Evolutionary conservation across 108 stramenopile genomes (phyloP).

Genomic region (Skeletonema tropicum): DNA sequence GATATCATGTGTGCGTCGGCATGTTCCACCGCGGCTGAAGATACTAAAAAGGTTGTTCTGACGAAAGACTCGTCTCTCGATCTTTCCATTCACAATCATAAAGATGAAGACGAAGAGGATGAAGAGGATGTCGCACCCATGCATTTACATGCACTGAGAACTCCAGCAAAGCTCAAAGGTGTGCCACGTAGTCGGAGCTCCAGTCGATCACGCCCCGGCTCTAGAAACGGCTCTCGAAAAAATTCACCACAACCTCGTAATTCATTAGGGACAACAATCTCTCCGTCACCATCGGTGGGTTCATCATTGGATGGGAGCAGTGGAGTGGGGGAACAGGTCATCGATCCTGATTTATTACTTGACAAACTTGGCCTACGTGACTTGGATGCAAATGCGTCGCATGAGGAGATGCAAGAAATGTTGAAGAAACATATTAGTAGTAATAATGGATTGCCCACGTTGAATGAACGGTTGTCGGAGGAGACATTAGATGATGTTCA

Average conservation of each 20-base stretch:
- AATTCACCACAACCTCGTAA: constrained; percentile 4
- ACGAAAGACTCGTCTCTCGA: constrained; percentile 12
- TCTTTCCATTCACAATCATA: neutral
- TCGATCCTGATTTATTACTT: constrained; percentile 47
- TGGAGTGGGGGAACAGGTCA: constrained; percentile 3
- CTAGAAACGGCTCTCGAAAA: neutral
- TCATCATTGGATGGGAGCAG: neutral
- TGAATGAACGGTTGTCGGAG: constrained; percentile 73
- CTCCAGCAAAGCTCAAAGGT: constrained; percentile 27
- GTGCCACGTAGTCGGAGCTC: constrained; percentile 6
- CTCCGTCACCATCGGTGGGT: neutral
- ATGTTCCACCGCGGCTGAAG: neutral
- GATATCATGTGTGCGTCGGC: constrained; percentile 14
- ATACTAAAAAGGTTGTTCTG: constrained; percentile 9
- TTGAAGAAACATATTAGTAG: constrained; percentile 19
- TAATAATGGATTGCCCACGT: constrained; percentile 40
- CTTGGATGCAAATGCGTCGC: constrained; percentile 27
- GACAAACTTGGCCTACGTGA: constrained; percentile 42
- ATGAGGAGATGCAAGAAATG: constrained; percentile 33
- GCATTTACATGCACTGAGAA: constrained; percentile 29
- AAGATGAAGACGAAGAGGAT: constrained; percentile 1
- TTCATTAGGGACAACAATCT: neutral
- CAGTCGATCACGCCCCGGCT: constrained; percentile 22
- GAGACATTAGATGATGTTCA: constrained; percentile 74
- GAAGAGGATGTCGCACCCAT: constrained; percentile 25